A percentile compares a stretch with the other conserved stretches of the same genome.
These are phyloP conservation scores for Colletotrichum gloeosporioides DNA, from an alignment of 2,329 filamentous ascomycete genomes.

Conservation along the genomic window DNA sequence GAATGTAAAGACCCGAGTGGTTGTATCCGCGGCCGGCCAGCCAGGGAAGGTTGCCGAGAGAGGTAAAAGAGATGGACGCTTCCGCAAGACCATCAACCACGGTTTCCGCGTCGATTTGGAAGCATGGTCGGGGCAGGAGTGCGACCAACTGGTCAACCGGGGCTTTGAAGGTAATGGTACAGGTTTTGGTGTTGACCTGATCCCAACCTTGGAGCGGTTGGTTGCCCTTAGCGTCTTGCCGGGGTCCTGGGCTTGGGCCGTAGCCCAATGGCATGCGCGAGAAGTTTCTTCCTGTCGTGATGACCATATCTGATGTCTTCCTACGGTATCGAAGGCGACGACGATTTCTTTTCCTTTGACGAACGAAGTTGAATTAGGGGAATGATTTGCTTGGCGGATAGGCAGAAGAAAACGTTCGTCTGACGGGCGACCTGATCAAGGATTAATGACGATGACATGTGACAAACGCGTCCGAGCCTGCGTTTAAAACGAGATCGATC, in stretches of 20 bases:
- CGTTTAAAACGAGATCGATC: not conserved
- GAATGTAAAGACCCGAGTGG: constrained; percentile 64
- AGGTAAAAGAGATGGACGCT: constrained; percentile 47
- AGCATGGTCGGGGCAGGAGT: constrained; percentile 57
- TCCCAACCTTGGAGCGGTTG: not conserved
- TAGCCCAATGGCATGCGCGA: constrained; percentile 4
- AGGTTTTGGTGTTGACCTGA: not conserved
- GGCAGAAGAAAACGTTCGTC: not conserved
- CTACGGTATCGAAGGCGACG: not conserved
- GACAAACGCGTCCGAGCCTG: not conserved
- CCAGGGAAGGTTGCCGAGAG: constrained; percentile 60
- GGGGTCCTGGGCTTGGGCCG: not conserved
- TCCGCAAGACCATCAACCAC: constrained; percentile 38
- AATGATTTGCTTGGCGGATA: not conserved
- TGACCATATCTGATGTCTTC: not conserved
- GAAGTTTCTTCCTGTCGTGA: not conserved
- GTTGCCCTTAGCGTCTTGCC: not conserved
- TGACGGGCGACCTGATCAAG: not conserved
- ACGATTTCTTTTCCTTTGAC: not conserved
- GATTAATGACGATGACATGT: not conserved
- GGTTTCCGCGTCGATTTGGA: constrained; percentile 55
- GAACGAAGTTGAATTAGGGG: not conserved
- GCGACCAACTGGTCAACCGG: constrained; percentile 48
- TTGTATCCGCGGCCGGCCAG: constrained; percentile 64
- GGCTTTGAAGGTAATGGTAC: not conserved